Evolutionary conservation across 2,329 filamentous ascomycete genomes (phyloP), one percentile per base, ranked within the genome.

Genomic region (Penicillium sp.): DNA sequence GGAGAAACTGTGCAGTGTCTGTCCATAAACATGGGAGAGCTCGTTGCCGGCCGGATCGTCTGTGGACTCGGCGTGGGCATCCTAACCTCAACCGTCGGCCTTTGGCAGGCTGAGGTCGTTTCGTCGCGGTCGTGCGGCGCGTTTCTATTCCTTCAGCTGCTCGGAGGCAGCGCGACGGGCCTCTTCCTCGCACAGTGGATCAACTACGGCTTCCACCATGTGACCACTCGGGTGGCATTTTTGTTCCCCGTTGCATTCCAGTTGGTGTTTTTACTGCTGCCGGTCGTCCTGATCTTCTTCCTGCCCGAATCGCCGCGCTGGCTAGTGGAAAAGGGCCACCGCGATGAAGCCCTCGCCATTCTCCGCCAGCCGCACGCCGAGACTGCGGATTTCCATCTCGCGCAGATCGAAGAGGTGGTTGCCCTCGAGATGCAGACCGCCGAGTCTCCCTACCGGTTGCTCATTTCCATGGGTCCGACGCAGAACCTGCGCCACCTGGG

Each of bases 31-130:
- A 83, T 64, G 89, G 79, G 76, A 26, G 89, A 91, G 86, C 79
- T 92, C 16, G 83, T 89, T 58, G 81, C 81, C 3, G 88, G 88
- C 3, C 84, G 89, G 59, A 74, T 87, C 60, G 82, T 91, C 69
- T 86, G 88, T 60, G 89, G 89, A 35, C 65, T 90, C 62, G 85
- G 84, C 57, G 86, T 91, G 54, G 89, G 89, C 59, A 90, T 91
- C 63, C 84, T 83, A 60, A 89, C 85, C 23, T 84, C 87, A 7
- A 77, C 89, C 63, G 87, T 89, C 1, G 85, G 85, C 0, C 82
- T 89, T 16, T 89, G 89, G 68, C 83, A 87, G 61, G 80, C 84
- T 52, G 87, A 90, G 68, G 77, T 89, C n/a, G 85, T 81, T 9
- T 79, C 79, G 23, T 79, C 80, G 0, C 75, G 73, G 33, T 81